Conservation (phyloP, 192 early-diverging fungal genomes). For the Coemansia furcata region DNA sequence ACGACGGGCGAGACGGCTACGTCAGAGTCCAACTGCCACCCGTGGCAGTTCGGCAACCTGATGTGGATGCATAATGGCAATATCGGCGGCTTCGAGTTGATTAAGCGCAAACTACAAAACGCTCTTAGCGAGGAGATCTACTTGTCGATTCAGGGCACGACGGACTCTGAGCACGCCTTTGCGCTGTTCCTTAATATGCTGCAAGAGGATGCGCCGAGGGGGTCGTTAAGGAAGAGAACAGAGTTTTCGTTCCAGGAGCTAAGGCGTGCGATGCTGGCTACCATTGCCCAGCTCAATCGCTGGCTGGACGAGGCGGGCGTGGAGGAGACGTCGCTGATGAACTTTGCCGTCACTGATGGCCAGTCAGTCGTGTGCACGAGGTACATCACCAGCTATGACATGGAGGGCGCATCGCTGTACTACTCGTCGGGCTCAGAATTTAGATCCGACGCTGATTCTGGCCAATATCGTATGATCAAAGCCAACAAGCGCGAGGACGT, state of each 20-base stretch:
- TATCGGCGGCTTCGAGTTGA: conserved; percentile 64
- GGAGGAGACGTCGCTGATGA: conserved; percentile 66
- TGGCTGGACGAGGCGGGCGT: conserved; percentile 68
- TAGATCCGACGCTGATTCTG: conserved; percentile 52
- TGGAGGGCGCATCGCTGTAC: conserved; percentile 73
- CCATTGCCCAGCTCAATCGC: conserved; percentile 68
- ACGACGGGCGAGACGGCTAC: conserved; percentile 68
- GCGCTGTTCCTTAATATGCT: conserved; percentile 74
- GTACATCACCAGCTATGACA: conserved; percentile 66
- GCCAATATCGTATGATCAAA: conserved; percentile 71
- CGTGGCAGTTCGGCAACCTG: conserved; percentile 63
- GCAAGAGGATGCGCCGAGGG: conserved; percentile 23
- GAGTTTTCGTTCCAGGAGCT: conserved; percentile 62
- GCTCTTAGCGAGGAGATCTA: conserved; percentile 66
- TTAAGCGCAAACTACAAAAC: conserved; percentile 67
- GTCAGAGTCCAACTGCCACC: conserved; percentile 72
- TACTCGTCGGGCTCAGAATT: conserved; percentile 79
- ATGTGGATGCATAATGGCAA: conserved; percentile 87
- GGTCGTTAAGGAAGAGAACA: conserved; percentile 15
- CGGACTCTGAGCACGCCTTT: conserved; percentile 81
- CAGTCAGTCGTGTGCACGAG: conserved; percentile 71
- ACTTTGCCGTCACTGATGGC: conserved; percentile 83
- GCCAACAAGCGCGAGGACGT: conserved; percentile 72
- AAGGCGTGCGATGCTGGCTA: conserved; percentile 70
- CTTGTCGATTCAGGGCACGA: conserved; percentile 69